Percentiles rank a stretch among this genome's conserved stretches.
phyloP scores from a whole-genome alignment of 2,329 filamentous ascomycete genomes.

The Amauroascus verrucosus region DNA sequence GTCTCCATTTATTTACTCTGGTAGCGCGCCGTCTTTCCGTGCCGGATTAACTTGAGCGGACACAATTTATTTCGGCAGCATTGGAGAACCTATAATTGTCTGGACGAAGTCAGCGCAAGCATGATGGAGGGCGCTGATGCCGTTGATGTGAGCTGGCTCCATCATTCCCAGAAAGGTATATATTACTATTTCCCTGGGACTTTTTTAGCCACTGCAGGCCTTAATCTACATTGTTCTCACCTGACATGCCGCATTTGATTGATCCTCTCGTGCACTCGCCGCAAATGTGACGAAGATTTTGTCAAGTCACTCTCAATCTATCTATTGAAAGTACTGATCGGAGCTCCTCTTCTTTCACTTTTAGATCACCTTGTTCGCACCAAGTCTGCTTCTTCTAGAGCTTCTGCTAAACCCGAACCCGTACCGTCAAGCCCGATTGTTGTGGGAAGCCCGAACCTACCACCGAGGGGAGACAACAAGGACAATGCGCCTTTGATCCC shows the following conservation, averaged over 20 bases:
- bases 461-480: background rate
- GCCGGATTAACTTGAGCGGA: background rate
- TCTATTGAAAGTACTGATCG: background rate
- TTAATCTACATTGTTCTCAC: background rate
- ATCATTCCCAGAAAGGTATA: constrained; percentile 72
- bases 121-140: constrained; percentile 70
- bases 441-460: background rate
- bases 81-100: too few species aligned
- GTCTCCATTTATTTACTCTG: background rate
- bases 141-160: constrained; percentile 85
- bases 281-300: background rate
- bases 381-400: constrained; percentile 27
- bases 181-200: constrained; percentile 14
- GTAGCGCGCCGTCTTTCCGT: background rate
- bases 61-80: too few species aligned
- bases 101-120: background rate
- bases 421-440: background rate
- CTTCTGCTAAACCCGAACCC: background rate
- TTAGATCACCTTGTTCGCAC: constrained; percentile 29
- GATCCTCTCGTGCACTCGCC: background rate
- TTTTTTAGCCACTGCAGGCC: background rate
- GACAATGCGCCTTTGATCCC: background rate
- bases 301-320: background rate
- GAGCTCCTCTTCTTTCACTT: background rate
- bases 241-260: background rate